Conservation (phyloP, 2,329 filamentous ascomycete genomes). For the Aspergillus pseudoglaucus region DNA sequence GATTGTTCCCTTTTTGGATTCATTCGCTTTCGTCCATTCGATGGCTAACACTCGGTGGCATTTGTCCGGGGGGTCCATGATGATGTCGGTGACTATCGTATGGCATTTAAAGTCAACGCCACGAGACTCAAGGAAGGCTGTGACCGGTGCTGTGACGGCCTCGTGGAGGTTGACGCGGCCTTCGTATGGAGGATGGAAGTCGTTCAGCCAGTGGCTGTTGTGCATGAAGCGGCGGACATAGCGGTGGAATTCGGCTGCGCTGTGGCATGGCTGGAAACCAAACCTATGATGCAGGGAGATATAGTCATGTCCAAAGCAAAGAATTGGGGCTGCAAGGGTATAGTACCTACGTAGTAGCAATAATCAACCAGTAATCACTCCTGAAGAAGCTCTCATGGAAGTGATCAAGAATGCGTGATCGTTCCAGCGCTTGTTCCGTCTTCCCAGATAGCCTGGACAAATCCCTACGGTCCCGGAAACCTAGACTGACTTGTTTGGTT, state of each 20-base stretch:
- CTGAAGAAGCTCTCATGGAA: slow-evolving; percentile 16
- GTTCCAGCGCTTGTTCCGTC: background rate
- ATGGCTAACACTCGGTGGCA: slow-evolving; percentile 20
- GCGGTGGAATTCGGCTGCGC: slow-evolving; percentile 22
- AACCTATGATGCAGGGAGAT: slow-evolving; percentile 11
- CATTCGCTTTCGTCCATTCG: slow-evolving; percentile 11
- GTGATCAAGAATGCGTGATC: slow-evolving; percentile 10
- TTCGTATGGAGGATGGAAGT: slow-evolving; percentile 13
- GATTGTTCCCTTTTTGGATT: slow-evolving; percentile 12
- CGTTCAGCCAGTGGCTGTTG: slow-evolving; percentile 14
- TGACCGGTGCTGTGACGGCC: slow-evolving; percentile 18
- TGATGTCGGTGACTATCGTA: slow-evolving; percentile 20
- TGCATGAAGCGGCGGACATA: slow-evolving; percentile 16
- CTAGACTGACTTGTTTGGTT: background rate
- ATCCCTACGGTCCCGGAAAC: background rate
- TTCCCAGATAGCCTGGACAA: background rate
- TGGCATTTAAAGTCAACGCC: slow-evolving; percentile 23
- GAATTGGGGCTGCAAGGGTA: background rate
- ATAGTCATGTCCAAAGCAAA: background rate
- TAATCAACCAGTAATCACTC: slow-evolving; percentile 21
- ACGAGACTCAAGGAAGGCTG: slow-evolving; percentile 15
- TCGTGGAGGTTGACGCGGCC: slow-evolving; percentile 21
- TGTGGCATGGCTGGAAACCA: slow-evolving; percentile 23
- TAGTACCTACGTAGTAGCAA: slow-evolving; percentile 15
- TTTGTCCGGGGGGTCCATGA: slow-evolving; percentile 8